phyloP scores from a whole-genome alignment of 345 rosid genomes.

The Capsella bursapastoris region DNA sequence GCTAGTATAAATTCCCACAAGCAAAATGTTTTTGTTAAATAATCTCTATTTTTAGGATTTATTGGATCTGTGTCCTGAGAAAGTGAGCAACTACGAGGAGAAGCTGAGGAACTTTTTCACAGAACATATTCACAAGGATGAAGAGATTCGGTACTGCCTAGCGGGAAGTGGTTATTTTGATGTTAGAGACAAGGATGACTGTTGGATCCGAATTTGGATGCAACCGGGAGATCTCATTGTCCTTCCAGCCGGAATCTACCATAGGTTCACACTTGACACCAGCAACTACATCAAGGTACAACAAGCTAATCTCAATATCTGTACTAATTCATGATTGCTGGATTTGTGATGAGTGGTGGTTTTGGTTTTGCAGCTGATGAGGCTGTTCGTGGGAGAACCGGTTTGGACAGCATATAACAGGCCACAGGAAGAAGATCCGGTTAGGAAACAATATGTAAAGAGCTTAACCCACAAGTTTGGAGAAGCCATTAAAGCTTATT shows the following conservation, averaged over 20 bases:
- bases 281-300: slow-evolving; percentile 72
- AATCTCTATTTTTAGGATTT: slow-evolving; percentile 55
- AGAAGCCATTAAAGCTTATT: slow-evolving; percentile 37
- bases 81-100: slow-evolving; percentile 81
- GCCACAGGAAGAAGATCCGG: slow-evolving; percentile 86
- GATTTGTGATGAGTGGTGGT: neutral
- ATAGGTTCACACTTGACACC: slow-evolving; percentile 86
- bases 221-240: slow-evolving; percentile 79
- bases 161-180: slow-evolving; percentile 90
- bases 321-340: slow-evolving; percentile 14
- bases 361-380: slow-evolving; percentile 63
- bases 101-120: slow-evolving; percentile 85
- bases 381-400: slow-evolving; percentile 87
- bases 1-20: neutral
- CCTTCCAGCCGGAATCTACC: slow-evolving; percentile 86
- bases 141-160: slow-evolving; percentile 88
- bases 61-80: slow-evolving; percentile 83
- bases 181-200: slow-evolving; percentile 75
- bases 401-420: slow-evolving; percentile 82
- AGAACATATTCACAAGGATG: slow-evolving; percentile 87
- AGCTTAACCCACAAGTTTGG: slow-evolving; percentile 47
- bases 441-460: slow-evolving; percentile 66
- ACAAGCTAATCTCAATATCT: neutral
- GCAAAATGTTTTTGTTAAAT: neutral
- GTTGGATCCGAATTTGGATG: slow-evolving; percentile 81